Evolutionary conservation across 768 basidiomycete genomes (phyloP), one percentile per base, ranked within the genome.

Genomic region (Boletus rex-veris): DNA sequence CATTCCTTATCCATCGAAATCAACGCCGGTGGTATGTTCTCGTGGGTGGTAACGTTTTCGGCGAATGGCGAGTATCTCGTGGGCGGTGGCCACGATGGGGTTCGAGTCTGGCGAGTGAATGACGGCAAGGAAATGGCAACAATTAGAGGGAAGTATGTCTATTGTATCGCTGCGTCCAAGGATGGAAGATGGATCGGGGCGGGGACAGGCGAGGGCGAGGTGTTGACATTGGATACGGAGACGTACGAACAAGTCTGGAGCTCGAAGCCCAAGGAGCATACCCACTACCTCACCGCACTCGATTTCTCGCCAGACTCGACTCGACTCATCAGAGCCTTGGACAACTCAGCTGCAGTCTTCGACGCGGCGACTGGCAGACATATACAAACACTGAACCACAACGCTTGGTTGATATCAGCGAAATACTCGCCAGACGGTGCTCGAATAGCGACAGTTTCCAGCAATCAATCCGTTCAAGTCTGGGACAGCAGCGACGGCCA

Each of bases 381-480:
- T 4, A 4, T 26, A 38, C 16, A 18, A 3, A 16, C 15, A 16
- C 6, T 26, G 21, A 15, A 9, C 4, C 39, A 31, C 15, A 10
- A 45, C 0, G 11, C 7, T 10, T 7, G 3, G 28, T 19, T 44
- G 7, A 16, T 8, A 0, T 24, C 49, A 11, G 45, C 46, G 4
- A 54, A 44, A 6, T 54, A 44, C 26, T 50, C 53, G 14, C 48
- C 48, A 3, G 14, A 51, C 6, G 53, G 53, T 2, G 21, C 37
- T 30, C 43, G 50, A 9, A 45, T 52, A 8, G 50, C 50, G 14
- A 52, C 50, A 19, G 36, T 35, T 8, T 26, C 28, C 4, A 12
- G 0, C 1, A 10, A 15, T 4, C 7, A 38, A 12, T 28, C 28
- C 14, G 4, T 58, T 18, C 37, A 24, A 5, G 10, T 55, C 24